Evolutionary conservation across 73 alveolate genomes (phyloP).

Genomic region (Tetrahymena malaccensis): DNA sequence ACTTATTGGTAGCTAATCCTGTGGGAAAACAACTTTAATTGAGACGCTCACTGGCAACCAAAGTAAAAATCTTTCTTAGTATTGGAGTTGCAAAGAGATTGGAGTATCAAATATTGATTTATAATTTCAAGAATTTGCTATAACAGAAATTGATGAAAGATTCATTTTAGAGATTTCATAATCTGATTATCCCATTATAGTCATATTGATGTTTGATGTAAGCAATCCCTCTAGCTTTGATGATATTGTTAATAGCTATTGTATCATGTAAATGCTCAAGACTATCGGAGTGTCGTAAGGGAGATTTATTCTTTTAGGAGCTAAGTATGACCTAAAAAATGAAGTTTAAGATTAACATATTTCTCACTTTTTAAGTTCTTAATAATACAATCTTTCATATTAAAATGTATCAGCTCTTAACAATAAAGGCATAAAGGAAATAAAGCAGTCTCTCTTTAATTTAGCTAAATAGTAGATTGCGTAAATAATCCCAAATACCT

Average conservation of each 20-base stretch:
- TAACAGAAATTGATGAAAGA: not conserved
- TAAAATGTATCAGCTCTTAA: not conserved
- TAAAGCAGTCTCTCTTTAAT: not conserved
- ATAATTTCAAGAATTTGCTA: not conserved
- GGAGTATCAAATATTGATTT: not conserved
- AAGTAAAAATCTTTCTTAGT: not conserved
- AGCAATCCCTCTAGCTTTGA: not conserved
- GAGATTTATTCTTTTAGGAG: not conserved
- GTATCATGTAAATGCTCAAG: not conserved
- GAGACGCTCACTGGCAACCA: not conserved
- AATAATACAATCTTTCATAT: not conserved
- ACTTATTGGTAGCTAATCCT: not conserved
- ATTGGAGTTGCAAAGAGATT: not conserved
- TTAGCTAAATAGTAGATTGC: not conserved
- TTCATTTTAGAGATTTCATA: not conserved
- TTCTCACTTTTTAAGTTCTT: not conserved
- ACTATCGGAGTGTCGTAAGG: not conserved
- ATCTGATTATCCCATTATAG: not conserved
- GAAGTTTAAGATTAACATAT: not conserved
- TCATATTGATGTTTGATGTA: not conserved
- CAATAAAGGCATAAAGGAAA: not conserved
- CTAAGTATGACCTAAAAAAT: not conserved
- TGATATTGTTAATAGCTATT: not conserved
- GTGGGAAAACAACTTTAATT: not conserved
- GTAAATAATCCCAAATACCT: not conserved